Base-by-base conservation (phyloP, 163 green algal genomes). In the Chloroidium sp. region DNA sequence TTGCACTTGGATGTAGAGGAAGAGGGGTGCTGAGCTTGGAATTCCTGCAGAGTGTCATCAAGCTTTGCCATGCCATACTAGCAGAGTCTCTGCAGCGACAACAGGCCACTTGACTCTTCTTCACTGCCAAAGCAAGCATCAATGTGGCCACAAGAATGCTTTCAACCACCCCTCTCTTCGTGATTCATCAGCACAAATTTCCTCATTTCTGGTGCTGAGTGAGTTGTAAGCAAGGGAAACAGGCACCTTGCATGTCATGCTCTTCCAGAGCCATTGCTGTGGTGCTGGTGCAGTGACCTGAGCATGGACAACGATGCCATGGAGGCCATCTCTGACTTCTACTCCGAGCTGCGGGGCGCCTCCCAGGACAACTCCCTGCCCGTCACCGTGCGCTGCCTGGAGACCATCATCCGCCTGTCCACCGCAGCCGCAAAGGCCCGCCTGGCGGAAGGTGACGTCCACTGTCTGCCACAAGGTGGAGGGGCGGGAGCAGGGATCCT, bases 381-480 rank as follows among this genome's bases (percentile, higher is more conserved):
- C 0, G 90, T 99, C 61, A 99, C 96, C 0, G 94, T 95, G 64
- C 89, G 92, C 1, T 83, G 78, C 2, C 76, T 84, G 64, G 81
- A 83, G 60, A 98, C 93, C 0, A 92, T 99, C 84, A 98, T 99
- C 85, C 91, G 96, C 62, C 88, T 99, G 3, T 91, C 95, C 67
- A 97, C 94, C 60, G 95, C 95, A 0, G 92, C 97, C 78, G 96
- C 95, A 80, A 98, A 98, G 88, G 78, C 85, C 77, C 84, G 92
- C 75, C 88, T 97, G 69, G 86, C 86, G 36, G 83, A 10, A 62
- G 74, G 74, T 77, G 36, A 36, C 36, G 36, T 36, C 36, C 36
- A 36, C 14, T 59, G 14, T 14, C 74, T 59, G 74, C 74, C 14
- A 58, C 57, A 10, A 58, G 14, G 36, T 36, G 36, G 36, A 36